A percentile compares a stretch with the other conserved stretches of the same genome.
phyloP scores from a whole-genome alignment of 1,284 basidiomycete genomes.

The Ceratobasidium sp. region DNA sequence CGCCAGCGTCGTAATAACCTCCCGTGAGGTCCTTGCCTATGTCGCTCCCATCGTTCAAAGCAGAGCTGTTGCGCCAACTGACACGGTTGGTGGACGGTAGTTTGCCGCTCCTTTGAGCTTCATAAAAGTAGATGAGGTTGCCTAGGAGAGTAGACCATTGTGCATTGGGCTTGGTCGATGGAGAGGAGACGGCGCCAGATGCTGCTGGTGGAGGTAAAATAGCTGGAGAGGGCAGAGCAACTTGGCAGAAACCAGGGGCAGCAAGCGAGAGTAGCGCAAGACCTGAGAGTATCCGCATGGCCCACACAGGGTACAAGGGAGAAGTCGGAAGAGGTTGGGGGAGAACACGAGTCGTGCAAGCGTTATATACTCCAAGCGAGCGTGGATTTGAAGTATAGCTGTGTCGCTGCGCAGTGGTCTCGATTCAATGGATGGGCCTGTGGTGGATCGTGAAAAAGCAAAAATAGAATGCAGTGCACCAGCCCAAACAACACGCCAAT shows the following conservation, averaged over 20 bases:
- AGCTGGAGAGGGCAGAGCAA: slow-evolving; percentile 66
- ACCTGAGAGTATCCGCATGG: slow-evolving; percentile 22
- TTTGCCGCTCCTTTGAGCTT: slow-evolving; percentile 83
- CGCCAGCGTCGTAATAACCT: slow-evolving; percentile 92
- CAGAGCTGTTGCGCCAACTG: slow-evolving; percentile 84
- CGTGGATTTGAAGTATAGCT: slow-evolving; percentile 9
- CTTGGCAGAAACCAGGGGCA: slow-evolving; percentile 54
- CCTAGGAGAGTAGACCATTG: slow-evolving; percentile 85
- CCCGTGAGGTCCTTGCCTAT: slow-evolving; percentile 77
- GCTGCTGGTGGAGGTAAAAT: slow-evolving; percentile 69
- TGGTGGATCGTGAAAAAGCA: slow-evolving; percentile 4
- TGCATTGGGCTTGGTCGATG: slow-evolving; percentile 61
- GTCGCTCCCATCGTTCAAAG: slow-evolving; percentile 76
- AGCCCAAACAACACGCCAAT: not conserved
- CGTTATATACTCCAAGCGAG: slow-evolving; percentile 12
- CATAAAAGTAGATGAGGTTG: slow-evolving; percentile 86
- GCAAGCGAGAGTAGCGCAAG: slow-evolving; percentile 9
- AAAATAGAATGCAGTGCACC: slow-evolving; percentile 13
- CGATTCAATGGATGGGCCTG: not conserved
- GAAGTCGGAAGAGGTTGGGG: not conserved
- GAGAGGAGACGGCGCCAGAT: slow-evolving; percentile 61
- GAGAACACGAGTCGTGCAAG: not conserved
- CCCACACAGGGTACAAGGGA: not conserved
- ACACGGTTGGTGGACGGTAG: slow-evolving; percentile 76
- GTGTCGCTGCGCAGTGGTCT: not conserved